phyloP scores from a whole-genome alignment of 2,329 filamentous ascomycete genomes.

The Fusarium sublunatum region DNA sequence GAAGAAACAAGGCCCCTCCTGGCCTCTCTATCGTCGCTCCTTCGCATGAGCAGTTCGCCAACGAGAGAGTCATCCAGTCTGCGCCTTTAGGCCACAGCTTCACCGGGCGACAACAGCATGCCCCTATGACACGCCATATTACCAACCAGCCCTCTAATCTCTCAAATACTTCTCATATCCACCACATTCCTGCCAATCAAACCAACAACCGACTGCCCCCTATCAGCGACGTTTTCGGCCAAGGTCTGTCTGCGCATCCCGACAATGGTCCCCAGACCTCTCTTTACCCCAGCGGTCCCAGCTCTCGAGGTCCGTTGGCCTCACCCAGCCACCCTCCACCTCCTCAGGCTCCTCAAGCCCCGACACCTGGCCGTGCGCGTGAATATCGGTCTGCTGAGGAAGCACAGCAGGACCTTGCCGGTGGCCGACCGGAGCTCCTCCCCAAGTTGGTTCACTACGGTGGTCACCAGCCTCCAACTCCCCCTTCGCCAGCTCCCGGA shows the following conservation, averaged over 20 bases:
- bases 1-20: constrained; percentile 83
- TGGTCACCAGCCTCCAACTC: constrained; percentile 91
- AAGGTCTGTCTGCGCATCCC: constrained; percentile 74
- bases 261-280: constrained; percentile 59
- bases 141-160: constrained; percentile 85
- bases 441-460: constrained; percentile 96
- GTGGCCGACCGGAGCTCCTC: constrained; percentile 90
- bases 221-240: constrained; percentile 93
- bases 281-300: constrained; percentile 71
- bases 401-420: constrained; percentile 88
- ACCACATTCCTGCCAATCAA: constrained; percentile 87
- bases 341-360: constrained; percentile 60
- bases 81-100: constrained; percentile 95
- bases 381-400: constrained; percentile 98
- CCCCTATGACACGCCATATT: constrained; percentile 80
- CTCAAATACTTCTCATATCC: constrained; percentile 87
- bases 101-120: constrained; percentile 85
- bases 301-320: constrained; percentile 74
- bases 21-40: constrained; percentile 96
- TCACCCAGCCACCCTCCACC: constrained; percentile 79
- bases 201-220: constrained; percentile 93
- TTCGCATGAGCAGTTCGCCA: constrained; percentile 89
- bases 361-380: constrained; percentile 72
- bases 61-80: constrained; percentile 96
- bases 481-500: constrained; percentile 79